A percentile compares a stretch with the other conserved stretches of the same genome.
Conservation (phyloP, 2,329 filamentous ascomycete genomes). For the Pleomassaria siparia region DNA sequence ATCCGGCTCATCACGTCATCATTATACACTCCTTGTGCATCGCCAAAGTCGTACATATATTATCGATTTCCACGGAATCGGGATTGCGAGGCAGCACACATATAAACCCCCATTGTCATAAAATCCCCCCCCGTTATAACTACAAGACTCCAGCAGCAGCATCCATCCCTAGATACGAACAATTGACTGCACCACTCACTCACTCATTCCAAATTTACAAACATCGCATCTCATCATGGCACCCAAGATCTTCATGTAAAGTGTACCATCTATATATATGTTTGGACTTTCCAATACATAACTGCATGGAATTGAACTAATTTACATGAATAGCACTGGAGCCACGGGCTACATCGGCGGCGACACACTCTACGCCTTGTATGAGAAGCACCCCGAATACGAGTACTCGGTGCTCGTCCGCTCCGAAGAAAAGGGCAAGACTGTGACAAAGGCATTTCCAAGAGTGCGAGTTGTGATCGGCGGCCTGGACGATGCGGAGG, state of each 20-base stretch:
- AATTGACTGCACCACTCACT: no score
- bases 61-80: neutral
- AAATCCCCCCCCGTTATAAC: no score
- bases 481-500: constrained; percentile 48
- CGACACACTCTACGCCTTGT: constrained; percentile 48
- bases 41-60: no score
- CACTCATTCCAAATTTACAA: neutral
- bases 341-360: constrained; percentile 36
- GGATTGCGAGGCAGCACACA: no score
- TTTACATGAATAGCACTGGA: constrained; percentile 19
- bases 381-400: constrained; percentile 50
- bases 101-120: no score
- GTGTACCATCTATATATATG: neutral
- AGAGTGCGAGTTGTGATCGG: constrained; percentile 52
- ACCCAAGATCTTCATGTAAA: constrained; percentile 28
- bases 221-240: constrained; percentile 14
- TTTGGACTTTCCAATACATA: no score
- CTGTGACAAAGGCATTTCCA: constrained; percentile 48
- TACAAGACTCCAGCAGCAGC: no score
- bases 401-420: constrained; percentile 49
- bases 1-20: constrained; percentile 1
- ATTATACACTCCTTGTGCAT: neutral
- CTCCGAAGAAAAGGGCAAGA: constrained; percentile 46
- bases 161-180: no score
- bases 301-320: neutral